Evolutionary conservation across 306 rosid genomes (phyloP).

Genomic region (Prunus mume): DNA sequence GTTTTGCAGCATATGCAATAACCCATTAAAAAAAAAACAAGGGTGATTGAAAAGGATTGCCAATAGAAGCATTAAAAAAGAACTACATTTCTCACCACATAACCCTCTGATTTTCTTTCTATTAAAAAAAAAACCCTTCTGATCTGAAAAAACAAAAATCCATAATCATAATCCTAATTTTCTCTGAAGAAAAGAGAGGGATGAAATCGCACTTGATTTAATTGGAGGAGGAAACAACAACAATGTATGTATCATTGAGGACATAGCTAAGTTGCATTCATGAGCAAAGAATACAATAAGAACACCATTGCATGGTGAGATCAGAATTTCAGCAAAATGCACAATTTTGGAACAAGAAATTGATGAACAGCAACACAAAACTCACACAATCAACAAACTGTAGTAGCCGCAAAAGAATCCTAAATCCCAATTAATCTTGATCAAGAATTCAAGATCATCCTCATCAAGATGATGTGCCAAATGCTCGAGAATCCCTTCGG

Average conservation of each 20-base stretch:
- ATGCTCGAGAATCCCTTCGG: no score
- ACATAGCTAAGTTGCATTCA: neutral
- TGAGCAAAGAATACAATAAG: neutral
- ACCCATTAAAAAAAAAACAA: no score
- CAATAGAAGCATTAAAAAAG: neutral
- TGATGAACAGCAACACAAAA: neutral
- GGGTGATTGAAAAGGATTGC: neutral
- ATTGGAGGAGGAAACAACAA: neutral
- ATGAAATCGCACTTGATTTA: neutral
- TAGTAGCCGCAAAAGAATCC: neutral
- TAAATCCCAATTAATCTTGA: neutral
- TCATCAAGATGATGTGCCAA: neutral
- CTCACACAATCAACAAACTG: neutral
- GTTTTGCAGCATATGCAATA: neutral
- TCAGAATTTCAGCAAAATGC: neutral
- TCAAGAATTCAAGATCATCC: neutral
- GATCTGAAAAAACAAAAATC: no score
- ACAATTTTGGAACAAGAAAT: neutral
- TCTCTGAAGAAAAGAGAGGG: no score
- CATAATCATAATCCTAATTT: no score
- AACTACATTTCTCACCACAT: no score
- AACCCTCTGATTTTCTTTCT: no score
- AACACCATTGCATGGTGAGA: neutral
- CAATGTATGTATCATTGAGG: neutral
- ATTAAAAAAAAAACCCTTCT: no score